Evolutionary conservation across 2,329 filamentous ascomycete genomes (phyloP).

Genomic region (Cytospora piceicola): DNA sequence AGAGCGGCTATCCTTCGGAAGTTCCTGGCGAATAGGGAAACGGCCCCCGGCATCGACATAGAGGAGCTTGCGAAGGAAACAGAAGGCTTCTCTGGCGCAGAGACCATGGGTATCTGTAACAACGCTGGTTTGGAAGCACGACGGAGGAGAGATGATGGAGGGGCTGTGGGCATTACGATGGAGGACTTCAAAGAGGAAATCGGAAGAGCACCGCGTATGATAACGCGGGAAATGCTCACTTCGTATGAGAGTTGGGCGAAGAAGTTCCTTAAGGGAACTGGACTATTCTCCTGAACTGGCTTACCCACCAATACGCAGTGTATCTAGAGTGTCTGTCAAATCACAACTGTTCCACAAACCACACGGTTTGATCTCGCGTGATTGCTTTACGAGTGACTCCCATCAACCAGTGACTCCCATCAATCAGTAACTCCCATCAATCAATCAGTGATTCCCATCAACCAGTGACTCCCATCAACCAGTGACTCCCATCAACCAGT

Average conservation of each 20-base stretch:
- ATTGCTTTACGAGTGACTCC: neutral
- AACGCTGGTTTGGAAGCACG: slow-evolving; percentile 46
- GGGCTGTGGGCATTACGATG: slow-evolving; percentile 45
- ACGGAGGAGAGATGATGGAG: slow-evolving; percentile 30
- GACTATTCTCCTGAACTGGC: neutral
- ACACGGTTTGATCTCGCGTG: neutral
- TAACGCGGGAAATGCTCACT: slow-evolving; percentile 42
- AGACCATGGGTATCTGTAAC: slow-evolving; percentile 65
- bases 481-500: neutral
- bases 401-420: neutral
- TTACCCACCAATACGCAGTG: neutral
- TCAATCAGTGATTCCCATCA: neutral
- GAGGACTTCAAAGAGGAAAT: slow-evolving; percentile 36
- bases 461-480: neutral
- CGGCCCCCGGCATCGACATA: slow-evolving; percentile 68
- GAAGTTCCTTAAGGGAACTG: slow-evolving; percentile 36
- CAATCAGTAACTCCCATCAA: neutral
- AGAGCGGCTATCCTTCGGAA: slow-evolving; percentile 77
- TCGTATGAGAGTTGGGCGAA: slow-evolving; percentile 46
- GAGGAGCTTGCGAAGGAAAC: slow-evolving; percentile 64
- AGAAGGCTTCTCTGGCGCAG: slow-evolving; percentile 84
- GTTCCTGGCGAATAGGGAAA: slow-evolving; percentile 63
- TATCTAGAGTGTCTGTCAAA: neutral
- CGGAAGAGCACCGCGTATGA: slow-evolving; percentile 42
- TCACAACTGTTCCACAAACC: neutral